Base-by-base conservation (phyloP, 176 grass and related monocot genomes). In the Eleusine coracana region DNA sequence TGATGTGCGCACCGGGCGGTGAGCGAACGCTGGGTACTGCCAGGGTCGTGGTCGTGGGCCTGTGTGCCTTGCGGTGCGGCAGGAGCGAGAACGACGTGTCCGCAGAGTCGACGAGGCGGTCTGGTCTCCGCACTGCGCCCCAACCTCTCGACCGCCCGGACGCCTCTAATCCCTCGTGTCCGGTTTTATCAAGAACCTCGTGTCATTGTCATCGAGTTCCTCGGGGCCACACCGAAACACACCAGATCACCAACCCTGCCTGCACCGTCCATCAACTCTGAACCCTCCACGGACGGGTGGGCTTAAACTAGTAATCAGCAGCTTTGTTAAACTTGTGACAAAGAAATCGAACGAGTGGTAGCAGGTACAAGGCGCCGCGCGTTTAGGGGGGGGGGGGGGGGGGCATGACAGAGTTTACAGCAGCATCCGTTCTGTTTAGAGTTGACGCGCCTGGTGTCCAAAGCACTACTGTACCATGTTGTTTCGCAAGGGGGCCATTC, bases 51-150 rank as follows among this genome's bases (percentile, higher is more conserved):
- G 25, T 25, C 25, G 25, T 25, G 25, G 25, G 25, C 25, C 25
- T 25, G 25, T 25, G 69, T n/a, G 55, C 8, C 51, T 52, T 15
- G 56, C 18, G 5, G 8, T 1, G 28, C 13, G 44, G 41, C 23
- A 23, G 58, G 44, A 1, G 45, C 3, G 74, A 68, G 38, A 79
- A 59, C 59, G 80, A 79, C 80, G 80, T 56, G 67, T 73, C 74
- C 68, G 80, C 37, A 31, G 14, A 31, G 73, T 18, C 68, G 28
- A 83, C 68, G 83, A 59, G 60, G 68, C 81, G 34, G 61, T 79
- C 73, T 20, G 34, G 61, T 79, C 73, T 20, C 86, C 66, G 20
- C 2, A 37, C 59, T 73, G 86, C 74, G 67, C 66, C 74, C 80
- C 74, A 77, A 64, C 86, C 21, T 13, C 71, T 14, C 67, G 15